Percentiles rank a stretch among this genome's conserved stretches.
Conservation (phyloP, 1,139 yeast genomes). For the Debaryomyces fabryi region DNA sequence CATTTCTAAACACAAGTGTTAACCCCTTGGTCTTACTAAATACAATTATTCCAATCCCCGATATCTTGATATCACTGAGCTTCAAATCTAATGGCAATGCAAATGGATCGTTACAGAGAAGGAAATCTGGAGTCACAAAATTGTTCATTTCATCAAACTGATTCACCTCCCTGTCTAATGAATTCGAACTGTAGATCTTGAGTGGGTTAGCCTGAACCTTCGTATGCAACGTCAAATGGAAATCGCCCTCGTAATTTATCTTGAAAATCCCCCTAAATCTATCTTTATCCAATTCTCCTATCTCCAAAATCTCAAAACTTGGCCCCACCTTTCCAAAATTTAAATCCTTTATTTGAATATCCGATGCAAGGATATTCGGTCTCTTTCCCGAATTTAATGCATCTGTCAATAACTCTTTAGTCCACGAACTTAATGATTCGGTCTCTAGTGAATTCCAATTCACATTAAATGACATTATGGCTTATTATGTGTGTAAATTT, state of each 20-base stretch:
- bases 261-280: slow-evolving; percentile 85
- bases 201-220: slow-evolving; percentile 85
- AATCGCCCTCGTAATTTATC: slow-evolving; percentile 78
- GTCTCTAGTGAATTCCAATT: slow-evolving; percentile 81
- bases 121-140: slow-evolving; percentile 69
- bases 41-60: slow-evolving; percentile 84
- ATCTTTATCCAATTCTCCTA: slow-evolving; percentile 82
- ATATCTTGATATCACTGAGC: slow-evolving; percentile 68
- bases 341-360: slow-evolving; percentile 70
- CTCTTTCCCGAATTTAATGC: slow-evolving; percentile 77
- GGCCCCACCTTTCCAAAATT: slow-evolving; percentile 82
- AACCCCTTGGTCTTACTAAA: slow-evolving; percentile 81
- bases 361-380: slow-evolving; percentile 76
- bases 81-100: slow-evolving; percentile 79
- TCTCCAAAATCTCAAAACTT: slow-evolving; percentile 76
- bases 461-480: slow-evolving; percentile 71
- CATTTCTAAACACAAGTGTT: slow-evolving; percentile 84
- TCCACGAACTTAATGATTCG: slow-evolving; percentile 65
- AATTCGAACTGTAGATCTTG: slow-evolving; percentile 62
- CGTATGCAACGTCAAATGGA: slow-evolving; percentile 76
- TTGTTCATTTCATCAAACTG: slow-evolving; percentile 21
- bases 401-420: slow-evolving; percentile 69
- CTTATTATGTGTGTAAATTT: neutral
- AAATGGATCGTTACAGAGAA: slow-evolving; percentile 67
- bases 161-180: slow-evolving; percentile 42